Percentiles rank a stretch among this genome's conserved stretches.
Evolutionary conservation across 805 yeast genomes (phyloP).

Genomic region (Saccharomycopsis fibuligera): DNA sequence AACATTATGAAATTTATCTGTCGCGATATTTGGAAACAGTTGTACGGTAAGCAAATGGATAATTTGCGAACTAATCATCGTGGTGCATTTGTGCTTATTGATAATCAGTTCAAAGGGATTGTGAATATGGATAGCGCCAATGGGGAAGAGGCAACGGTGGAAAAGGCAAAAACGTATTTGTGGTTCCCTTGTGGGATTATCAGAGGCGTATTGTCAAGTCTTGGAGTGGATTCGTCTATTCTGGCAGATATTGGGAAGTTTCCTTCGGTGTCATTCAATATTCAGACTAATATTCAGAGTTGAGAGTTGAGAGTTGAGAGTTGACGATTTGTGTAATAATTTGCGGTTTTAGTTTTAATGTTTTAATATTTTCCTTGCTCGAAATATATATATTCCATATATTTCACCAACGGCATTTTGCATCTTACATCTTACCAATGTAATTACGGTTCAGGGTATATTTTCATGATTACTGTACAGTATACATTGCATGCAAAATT

Average conservation of each 20-base stretch:
- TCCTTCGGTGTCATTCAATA: conserved; percentile 69
- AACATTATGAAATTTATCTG: conserved; percentile 90
- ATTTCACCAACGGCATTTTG: too few species aligned
- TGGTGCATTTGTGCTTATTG: conserved; percentile 59
- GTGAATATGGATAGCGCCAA: conserved; percentile 40
- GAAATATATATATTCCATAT: too few species aligned
- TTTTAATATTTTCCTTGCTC: too few species aligned
- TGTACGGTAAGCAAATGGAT: conserved; percentile 85
- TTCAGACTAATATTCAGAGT: conserved; percentile 40
- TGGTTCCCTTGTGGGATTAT: conserved; percentile 76
- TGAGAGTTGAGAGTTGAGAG: neutral
- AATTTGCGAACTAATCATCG: conserved; percentile 88
- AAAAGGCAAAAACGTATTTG: conserved; percentile 42
- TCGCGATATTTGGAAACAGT: conserved; percentile 79
- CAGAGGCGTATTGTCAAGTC: conserved; percentile 60
- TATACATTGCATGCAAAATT: too few species aligned
- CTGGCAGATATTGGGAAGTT: conserved; percentile 55
- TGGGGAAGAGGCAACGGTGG: conserved; percentile 39
- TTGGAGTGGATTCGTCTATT: conserved; percentile 63
- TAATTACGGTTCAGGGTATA: too few species aligned
- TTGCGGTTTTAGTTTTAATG: too few species aligned
- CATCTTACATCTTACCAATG: too few species aligned
- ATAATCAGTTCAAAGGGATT: conserved; percentile 53
- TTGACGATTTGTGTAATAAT: too few species aligned
- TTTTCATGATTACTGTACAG: too few species aligned